phyloP scores from a whole-genome alignment of 2,329 filamentous ascomycete species.

The Sarocladium strictum region DNA sequence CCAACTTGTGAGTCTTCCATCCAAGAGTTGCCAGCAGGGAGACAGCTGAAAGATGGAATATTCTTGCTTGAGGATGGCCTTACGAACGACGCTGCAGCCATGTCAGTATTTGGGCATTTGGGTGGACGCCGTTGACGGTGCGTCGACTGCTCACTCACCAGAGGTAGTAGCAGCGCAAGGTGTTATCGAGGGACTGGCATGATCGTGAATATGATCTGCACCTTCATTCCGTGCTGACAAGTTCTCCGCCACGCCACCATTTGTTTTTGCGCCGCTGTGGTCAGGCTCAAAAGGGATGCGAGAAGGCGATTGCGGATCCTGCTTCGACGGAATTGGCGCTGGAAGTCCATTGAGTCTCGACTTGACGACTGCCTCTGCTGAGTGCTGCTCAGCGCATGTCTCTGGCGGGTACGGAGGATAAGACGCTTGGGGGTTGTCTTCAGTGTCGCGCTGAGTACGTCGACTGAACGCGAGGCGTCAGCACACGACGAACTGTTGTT shows the following conservation, averaged over 20 bases:
- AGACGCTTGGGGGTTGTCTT: conserved; percentile 21
- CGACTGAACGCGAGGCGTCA: conserved; percentile 16
- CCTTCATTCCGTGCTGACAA: neutral
- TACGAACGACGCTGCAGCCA: neutral
- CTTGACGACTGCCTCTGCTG: conserved; percentile 22
- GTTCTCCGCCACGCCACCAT: neutral
- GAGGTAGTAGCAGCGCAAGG: neutral
- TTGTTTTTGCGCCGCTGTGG: neutral
- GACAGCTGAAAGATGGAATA: conserved; percentile 1
- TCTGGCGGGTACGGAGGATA: conserved; percentile 23
- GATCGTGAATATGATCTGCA: neutral
- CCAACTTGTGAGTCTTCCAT: conserved; percentile 21
- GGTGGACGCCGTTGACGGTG: neutral
- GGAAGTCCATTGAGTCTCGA: conserved; percentile 19
- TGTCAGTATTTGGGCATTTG: neutral
- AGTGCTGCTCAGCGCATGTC: conserved; percentile 18
- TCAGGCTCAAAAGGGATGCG: neutral
- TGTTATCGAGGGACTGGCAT: neutral
- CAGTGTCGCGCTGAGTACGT: conserved; percentile 21
- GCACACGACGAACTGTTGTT: neutral
- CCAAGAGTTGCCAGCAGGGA: conserved; percentile 14
- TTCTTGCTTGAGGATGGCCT: neutral
- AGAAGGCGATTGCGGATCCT: neutral
- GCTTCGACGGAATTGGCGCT: neutral
- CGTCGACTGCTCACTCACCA: neutral